phyloP scores from a whole-genome alignment of 2,329 filamentous ascomycete genomes.

The Fusarium hainanense region DNA sequence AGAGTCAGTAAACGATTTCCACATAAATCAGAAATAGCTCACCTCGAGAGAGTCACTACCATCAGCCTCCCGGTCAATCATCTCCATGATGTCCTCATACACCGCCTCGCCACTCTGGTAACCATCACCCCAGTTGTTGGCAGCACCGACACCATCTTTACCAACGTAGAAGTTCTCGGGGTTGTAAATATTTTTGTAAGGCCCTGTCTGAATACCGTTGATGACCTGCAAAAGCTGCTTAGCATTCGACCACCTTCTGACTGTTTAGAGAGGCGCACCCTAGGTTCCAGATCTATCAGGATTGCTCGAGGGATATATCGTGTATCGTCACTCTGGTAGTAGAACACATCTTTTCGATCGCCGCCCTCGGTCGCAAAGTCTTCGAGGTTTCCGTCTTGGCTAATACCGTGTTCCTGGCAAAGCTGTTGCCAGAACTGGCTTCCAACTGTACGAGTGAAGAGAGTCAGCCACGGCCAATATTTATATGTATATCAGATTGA shows the following conservation, averaged over 20 bases:
- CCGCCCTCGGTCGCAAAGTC: conserved; percentile 98
- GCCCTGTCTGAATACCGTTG: conserved; percentile 89
- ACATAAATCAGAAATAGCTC: not conserved
- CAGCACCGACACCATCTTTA: conserved; percentile 91
- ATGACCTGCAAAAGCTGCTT: conserved; percentile 69
- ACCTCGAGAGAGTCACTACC: conserved; percentile 95
- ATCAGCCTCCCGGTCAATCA: conserved; percentile 98
- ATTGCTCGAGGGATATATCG: conserved; percentile 98
- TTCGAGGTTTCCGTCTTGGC: conserved; percentile 94
- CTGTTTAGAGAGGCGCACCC: conserved; percentile 61
- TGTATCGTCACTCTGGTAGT: conserved; percentile 99
- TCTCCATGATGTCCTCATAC: conserved; percentile 97
- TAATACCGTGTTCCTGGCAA: conserved; percentile 98
- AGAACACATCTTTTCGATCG: conserved; percentile 98
- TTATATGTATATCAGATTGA: not conserved
- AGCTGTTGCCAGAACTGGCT: conserved; percentile 99
- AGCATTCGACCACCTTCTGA: conserved; percentile 6
- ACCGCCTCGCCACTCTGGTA: conserved; percentile 93
- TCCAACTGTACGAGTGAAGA: conserved; percentile 72
- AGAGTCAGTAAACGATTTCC: conserved; percentile 1
- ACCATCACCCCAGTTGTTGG: conserved; percentile 98
- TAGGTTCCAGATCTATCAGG: conserved; percentile 91
- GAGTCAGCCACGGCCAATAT: conserved; percentile 45
- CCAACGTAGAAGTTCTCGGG: conserved; percentile 99
- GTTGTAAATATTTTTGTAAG: conserved; percentile 99